A percentile compares a stretch with the other conserved stretches of the same genome.
These are phyloP conservation scores for Filosporella fistucella DNA, from an alignment of 495 filamentous ascomycete genomes.

Conservation along the genomic window DNA sequence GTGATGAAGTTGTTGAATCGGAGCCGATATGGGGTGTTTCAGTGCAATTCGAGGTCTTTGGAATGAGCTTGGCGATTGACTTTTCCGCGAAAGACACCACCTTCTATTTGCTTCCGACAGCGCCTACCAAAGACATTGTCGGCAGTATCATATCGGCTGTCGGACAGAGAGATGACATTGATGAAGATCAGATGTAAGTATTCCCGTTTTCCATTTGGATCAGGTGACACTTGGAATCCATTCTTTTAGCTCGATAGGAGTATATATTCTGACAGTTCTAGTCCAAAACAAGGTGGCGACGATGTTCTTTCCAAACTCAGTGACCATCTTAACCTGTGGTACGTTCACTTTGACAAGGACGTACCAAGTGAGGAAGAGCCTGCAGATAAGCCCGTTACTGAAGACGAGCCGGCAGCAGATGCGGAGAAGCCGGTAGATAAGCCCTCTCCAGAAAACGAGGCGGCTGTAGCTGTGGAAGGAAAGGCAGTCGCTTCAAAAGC, in stretches of 20 bases:
- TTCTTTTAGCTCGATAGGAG: neutral
- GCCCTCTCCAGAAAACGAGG: too few species aligned
- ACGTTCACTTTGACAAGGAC: neutral
- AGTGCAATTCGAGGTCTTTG: neutral
- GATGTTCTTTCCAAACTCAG: neutral
- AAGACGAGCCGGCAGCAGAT: too few species aligned
- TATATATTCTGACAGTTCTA: neutral
- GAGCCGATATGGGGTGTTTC: neutral
- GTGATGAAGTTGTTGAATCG: neutral
- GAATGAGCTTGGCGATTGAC: neutral
- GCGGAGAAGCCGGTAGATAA: too few species aligned
- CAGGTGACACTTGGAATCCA: neutral
- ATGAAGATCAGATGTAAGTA: neutral
- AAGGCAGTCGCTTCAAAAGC: too few species aligned
- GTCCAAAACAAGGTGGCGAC: neutral
- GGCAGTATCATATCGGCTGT: neutral
- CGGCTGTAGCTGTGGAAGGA: too few species aligned
- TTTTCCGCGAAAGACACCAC: neutral
- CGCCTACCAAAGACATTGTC: neutral
- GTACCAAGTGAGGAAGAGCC: too few species aligned
- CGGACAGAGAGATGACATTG: neutral
- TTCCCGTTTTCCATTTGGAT: neutral
- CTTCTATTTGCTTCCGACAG: neutral
- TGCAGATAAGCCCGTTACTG: too few species aligned
- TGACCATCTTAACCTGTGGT: slow-evolving; percentile 1